Evolutionary conservation across 495 filamentous ascomycete genomes (phyloP).

Genomic region (Evernia prunastri): DNA sequence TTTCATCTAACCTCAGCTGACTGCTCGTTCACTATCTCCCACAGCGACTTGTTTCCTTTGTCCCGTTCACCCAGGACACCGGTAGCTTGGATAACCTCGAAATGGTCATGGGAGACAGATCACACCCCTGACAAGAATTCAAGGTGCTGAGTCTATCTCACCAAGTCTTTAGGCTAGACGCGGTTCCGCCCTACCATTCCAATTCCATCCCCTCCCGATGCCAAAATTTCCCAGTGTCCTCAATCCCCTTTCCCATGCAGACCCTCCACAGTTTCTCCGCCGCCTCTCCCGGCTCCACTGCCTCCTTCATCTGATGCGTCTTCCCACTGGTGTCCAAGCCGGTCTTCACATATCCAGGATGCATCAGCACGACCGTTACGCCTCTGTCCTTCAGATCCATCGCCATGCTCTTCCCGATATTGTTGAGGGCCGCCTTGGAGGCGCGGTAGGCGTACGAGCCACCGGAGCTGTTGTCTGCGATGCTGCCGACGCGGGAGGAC

Average conservation of each 20-base stretch:
- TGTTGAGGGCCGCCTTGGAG: slow-evolving; percentile 47
- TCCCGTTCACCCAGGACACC: too few relatives aligned
- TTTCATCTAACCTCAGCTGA: too few relatives aligned
- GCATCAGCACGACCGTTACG: slow-evolving; percentile 34
- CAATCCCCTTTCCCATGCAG: slow-evolving; percentile 29
- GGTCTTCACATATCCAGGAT: slow-evolving; percentile 35
- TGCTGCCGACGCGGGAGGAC: slow-evolving; percentile 36
- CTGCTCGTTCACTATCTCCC: too few relatives aligned
- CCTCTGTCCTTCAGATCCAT: slow-evolving; percentile 34
- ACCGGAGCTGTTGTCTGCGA: slow-evolving; percentile 44
- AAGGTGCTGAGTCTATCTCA: not conserved
- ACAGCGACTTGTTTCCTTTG: too few relatives aligned
- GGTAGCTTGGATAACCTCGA: too few relatives aligned
- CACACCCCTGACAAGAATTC: too few relatives aligned
- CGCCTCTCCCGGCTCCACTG: slow-evolving; percentile 36
- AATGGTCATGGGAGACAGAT: too few relatives aligned
- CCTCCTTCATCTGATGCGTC: slow-evolving; percentile 22
- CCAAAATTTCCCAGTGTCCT: slow-evolving; percentile 34
- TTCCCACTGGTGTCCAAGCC: slow-evolving; percentile 19
- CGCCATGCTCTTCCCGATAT: slow-evolving; percentile 34
- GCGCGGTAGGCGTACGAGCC: slow-evolving; percentile 58
- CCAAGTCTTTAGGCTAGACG: not conserved
- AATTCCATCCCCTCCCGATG: slow-evolving; percentile 34
- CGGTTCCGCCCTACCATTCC: slow-evolving; percentile 28
- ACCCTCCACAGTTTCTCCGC: slow-evolving; percentile 35